phyloP scores from a whole-genome alignment of 2,329 filamentous ascomycete species.

The Pseudonectria buxi region DNA sequence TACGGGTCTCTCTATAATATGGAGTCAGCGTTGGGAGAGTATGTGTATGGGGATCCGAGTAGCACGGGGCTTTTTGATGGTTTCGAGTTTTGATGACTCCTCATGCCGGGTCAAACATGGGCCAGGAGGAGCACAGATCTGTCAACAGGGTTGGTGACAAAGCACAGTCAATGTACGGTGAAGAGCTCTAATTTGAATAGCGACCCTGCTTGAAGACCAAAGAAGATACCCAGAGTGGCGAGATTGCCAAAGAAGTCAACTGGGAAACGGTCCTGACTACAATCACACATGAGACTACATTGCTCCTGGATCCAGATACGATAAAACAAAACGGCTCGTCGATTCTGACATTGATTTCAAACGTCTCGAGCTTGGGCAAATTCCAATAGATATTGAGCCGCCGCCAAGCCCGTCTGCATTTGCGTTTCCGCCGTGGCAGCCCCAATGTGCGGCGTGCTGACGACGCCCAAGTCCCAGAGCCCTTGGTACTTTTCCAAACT shows the following conservation, averaged over 20 bases:
- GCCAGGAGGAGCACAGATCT: too few species aligned
- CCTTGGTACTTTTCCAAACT: slow-evolving; percentile 26
- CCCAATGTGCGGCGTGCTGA: slow-evolving; percentile 40
- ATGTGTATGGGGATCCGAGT: slow-evolving; percentile 10
- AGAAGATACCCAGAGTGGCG: too few species aligned
- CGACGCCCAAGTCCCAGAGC: slow-evolving; percentile 29
- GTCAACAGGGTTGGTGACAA: too few species aligned
- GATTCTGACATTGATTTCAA: not conserved
- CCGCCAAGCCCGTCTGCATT: slow-evolving; percentile 22
- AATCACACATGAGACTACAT: too few species aligned
- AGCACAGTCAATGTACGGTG: too few species aligned
- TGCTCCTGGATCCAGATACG: too few species aligned
- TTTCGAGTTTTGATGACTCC: not conserved
- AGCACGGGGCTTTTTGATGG: not conserved
- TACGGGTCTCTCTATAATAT: slow-evolving; percentile 14
- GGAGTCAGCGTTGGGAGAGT: slow-evolving; percentile 11
- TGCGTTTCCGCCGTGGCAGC: slow-evolving; percentile 33
- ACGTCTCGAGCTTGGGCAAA: slow-evolving; percentile 6
- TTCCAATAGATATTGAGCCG: slow-evolving; percentile 17
- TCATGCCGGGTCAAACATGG: too few species aligned
- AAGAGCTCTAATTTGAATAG: too few species aligned
- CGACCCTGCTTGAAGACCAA: not conserved
- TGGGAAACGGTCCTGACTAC: too few species aligned
- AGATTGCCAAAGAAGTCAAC: too few species aligned
- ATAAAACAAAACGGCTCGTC: slow-evolving; percentile 5